Conservation (phyloP, 2,329 filamentous ascomycete genomes). For the Zymoseptoria pseudotritici region DNA sequence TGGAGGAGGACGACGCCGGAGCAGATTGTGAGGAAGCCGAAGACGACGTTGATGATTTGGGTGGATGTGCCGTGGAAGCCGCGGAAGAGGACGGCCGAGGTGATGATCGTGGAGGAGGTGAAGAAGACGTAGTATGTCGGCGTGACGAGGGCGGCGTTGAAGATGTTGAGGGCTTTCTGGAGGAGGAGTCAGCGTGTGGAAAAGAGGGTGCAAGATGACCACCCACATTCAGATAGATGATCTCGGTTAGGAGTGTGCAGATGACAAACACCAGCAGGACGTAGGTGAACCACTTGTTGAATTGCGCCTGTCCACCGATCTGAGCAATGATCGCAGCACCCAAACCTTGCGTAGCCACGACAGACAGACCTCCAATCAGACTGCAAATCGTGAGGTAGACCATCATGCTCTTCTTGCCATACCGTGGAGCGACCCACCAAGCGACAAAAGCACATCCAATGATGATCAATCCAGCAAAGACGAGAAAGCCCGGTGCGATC, state of each 20-base stretch:
- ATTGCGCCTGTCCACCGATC: constrained; percentile 72
- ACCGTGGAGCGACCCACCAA: constrained; percentile 74
- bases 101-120: constrained; percentile 89
- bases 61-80: constrained; percentile 82
- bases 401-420: constrained; percentile 95
- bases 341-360: constrained; percentile 88
- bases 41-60: constrained; percentile 79
- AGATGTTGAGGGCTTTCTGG: constrained; percentile 96
- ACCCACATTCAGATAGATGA: constrained; percentile 90
- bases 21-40: constrained; percentile 92
- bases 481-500: constrained; percentile 76
- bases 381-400: constrained; percentile 96
- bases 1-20: constrained; percentile 86
- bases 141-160: constrained; percentile 93
- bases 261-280: constrained; percentile 87
- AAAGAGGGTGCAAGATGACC: background rate
- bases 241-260: constrained; percentile 81
- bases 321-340: constrained; percentile 87
- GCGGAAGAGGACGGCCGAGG: constrained; percentile 82
- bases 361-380: constrained; percentile 85
- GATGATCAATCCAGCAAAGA: constrained; percentile 76
- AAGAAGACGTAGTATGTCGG: constrained; percentile 99
- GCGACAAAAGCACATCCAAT: constrained; percentile 65
- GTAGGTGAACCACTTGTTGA: constrained; percentile 97
- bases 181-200: constrained; percentile 13